Percentiles rank a stretch among this genome's conserved stretches.
Conservation (phyloP, 2,329 filamentous ascomycete genomes). For the Fusarium staphyleae region DNA sequence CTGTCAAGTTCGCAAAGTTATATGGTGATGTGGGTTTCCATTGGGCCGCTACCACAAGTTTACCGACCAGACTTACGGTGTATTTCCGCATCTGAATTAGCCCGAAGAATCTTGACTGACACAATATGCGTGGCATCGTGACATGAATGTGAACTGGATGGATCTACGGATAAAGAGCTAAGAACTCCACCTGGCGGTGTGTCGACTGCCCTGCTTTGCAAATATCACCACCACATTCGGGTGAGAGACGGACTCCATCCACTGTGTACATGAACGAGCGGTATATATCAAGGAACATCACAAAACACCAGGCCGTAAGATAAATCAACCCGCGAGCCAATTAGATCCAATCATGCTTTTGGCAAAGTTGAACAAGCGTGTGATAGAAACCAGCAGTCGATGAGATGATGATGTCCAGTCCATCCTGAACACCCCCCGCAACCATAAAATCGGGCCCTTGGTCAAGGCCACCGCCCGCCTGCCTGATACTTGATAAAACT, state of each 20-base stretch:
- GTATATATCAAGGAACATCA: not conserved
- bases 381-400: conserved; percentile 20
- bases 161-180: conserved; percentile 1
- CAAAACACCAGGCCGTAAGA: not conserved
- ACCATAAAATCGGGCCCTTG: conserved; percentile 37
- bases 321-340: not conserved
- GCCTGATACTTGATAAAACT: conserved; percentile 31
- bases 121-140: conserved; percentile 2
- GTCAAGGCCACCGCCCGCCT: conserved; percentile 27
- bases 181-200: conserved; percentile 25
- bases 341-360: not conserved
- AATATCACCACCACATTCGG: conserved; percentile 14
- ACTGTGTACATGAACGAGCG: not conserved
- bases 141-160: conserved; percentile 2
- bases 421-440: conserved; percentile 27
- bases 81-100: conserved; percentile 5
- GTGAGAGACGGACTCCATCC: not conserved
- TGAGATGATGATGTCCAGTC: conserved; percentile 20
- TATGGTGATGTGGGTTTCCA: too few species aligned
- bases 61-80: conserved; percentile 17
- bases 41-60: too few species aligned
- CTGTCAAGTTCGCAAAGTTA: too few species aligned
- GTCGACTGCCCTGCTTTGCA: not conserved
- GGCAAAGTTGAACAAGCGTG: conserved; percentile 11
- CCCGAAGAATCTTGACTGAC: conserved; percentile 3